Evolutionary conservation across 140 eudicot genomes (phyloP).

Genomic region (Ambrosia hybrid): DNA sequence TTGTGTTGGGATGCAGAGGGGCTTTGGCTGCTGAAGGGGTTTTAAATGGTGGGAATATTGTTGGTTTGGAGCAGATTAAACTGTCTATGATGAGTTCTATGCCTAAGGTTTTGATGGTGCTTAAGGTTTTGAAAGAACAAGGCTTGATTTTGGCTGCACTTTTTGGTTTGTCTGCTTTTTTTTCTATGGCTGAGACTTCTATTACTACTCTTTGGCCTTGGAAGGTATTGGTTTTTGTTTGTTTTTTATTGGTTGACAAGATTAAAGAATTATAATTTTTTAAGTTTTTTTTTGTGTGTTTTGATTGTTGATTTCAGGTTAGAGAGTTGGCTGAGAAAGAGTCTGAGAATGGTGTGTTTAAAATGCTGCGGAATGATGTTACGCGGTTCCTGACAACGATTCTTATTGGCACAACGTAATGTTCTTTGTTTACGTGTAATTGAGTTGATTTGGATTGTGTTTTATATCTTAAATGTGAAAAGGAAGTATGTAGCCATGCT

Average conservation of each 20-base stretch:
- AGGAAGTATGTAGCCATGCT: neutral
- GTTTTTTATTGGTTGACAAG: neutral
- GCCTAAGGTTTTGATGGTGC: constrained; percentile 72
- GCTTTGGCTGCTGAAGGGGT: constrained; percentile 64
- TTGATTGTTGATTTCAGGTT: constrained; percentile 67
- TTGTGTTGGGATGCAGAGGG: constrained; percentile 46
- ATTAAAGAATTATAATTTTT: neutral
- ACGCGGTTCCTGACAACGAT: constrained; percentile 73
- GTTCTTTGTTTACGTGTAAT: constrained; percentile 3
- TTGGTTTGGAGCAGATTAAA: constrained; percentile 58
- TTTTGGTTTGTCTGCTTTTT: constrained; percentile 83
- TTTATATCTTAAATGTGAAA: neutral
- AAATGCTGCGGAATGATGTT: constrained; percentile 82
- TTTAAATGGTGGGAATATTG: constrained; percentile 37
- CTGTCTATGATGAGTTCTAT: constrained; percentile 49
- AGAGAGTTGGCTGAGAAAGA: constrained; percentile 74
- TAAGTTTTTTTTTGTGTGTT: constrained; percentile 40
- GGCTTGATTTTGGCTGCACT: constrained; percentile 78
- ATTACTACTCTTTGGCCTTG: constrained; percentile 98
- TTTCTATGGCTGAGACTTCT: constrained; percentile 98
- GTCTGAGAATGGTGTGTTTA: constrained; percentile 65
- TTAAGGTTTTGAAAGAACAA: constrained; percentile 73
- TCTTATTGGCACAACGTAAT: constrained; percentile 73
- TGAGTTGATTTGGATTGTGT: neutral
- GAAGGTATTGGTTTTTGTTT: constrained; percentile 56